These are phyloP conservation scores for Cryptococcus maquisensis DNA, from an alignment of 1,284 basidiomycete genomes.

Conservation along the genomic window DNA sequence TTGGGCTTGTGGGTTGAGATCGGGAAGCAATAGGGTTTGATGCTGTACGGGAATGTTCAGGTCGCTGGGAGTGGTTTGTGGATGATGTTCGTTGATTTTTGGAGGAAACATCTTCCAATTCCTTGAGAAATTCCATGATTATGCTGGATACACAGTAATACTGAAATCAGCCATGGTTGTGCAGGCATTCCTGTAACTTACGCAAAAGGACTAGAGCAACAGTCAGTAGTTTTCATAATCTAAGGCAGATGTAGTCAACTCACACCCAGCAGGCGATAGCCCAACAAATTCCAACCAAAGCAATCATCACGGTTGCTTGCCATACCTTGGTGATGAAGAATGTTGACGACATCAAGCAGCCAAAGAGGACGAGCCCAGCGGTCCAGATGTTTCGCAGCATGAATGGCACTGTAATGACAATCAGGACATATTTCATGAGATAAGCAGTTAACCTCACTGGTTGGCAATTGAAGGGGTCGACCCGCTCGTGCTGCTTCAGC, in stretches of 20 bases:
- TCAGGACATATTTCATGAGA: background rate
- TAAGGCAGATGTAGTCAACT: constrained; percentile 13
- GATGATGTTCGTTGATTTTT: background rate
- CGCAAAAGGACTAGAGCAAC: constrained; percentile 33
- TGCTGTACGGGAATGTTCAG: constrained; percentile 50
- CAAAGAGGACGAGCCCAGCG: constrained; percentile 73
- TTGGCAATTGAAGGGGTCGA: constrained; percentile 66
- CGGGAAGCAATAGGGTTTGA: constrained; percentile 50
- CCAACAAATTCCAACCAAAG: constrained; percentile 86
- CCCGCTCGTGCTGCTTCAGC: constrained; percentile 71
- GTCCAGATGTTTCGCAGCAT: constrained; percentile 89
- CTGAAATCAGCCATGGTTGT: constrained; percentile 52
- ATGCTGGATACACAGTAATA: constrained; percentile 55
- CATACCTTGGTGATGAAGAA: constrained; percentile 74
- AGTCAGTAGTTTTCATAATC: background rate
- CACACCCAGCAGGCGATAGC: constrained; percentile 87
- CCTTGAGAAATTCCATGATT: constrained; percentile 91
- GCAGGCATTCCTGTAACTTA: constrained; percentile 11
- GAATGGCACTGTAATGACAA: constrained; percentile 59
- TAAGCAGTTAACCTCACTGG: constrained; percentile 46
- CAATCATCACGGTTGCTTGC: constrained; percentile 75
- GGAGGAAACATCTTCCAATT: constrained; percentile 54
- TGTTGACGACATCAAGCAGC: constrained; percentile 69
- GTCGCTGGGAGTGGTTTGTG: background rate
- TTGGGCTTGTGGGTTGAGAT: constrained; percentile 28